Conservation (phyloP, 2,329 filamentous ascomycete species). For the Pseudocercospora eumusae region DNA sequence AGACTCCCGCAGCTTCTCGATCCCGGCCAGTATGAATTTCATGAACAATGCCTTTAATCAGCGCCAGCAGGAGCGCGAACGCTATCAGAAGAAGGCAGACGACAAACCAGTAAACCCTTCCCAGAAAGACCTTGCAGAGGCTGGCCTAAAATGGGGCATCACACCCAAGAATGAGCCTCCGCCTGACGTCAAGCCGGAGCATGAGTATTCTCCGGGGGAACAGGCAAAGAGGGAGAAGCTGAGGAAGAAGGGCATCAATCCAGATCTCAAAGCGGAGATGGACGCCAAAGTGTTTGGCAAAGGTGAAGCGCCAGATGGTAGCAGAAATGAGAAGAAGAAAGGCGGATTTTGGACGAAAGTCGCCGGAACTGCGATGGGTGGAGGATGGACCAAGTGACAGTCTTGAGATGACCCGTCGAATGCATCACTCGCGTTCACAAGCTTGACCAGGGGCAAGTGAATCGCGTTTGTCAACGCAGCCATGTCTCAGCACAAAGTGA, state of each 20-base stretch:
- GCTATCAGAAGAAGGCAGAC: conserved; percentile 29
- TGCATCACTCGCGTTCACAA: background rate
- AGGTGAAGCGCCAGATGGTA: conserved; percentile 14
- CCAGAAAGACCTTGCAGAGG: conserved; percentile 17
- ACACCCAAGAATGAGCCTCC: conserved; percentile 16
- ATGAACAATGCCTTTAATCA: background rate
- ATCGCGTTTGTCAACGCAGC: background rate
- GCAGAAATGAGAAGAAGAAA: conserved; percentile 4
- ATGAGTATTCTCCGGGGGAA: conserved; percentile 19
- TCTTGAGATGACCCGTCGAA: background rate
- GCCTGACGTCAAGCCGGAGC: conserved; percentile 4
- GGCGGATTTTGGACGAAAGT: conserved; percentile 23
- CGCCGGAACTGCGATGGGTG: conserved; percentile 19
- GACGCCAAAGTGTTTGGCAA: conserved; percentile 17
- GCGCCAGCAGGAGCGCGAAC: conserved; percentile 5
- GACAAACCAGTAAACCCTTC: conserved; percentile 34
- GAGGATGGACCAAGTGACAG: conserved; percentile 19
- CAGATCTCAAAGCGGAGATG: conserved; percentile 26
- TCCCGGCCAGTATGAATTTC: background rate
- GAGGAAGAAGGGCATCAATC: conserved; percentile 21
- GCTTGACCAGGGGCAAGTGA: background rate
- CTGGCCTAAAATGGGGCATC: conserved; percentile 21
- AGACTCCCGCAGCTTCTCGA: background rate
- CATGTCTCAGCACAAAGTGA: background rate
- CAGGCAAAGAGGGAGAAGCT: conserved; percentile 19